Evolutionary conservation across 1,139 yeast genomes (phyloP), one percentile per base, ranked within the genome.

Genomic region (Suhomyces maxii): DNA sequence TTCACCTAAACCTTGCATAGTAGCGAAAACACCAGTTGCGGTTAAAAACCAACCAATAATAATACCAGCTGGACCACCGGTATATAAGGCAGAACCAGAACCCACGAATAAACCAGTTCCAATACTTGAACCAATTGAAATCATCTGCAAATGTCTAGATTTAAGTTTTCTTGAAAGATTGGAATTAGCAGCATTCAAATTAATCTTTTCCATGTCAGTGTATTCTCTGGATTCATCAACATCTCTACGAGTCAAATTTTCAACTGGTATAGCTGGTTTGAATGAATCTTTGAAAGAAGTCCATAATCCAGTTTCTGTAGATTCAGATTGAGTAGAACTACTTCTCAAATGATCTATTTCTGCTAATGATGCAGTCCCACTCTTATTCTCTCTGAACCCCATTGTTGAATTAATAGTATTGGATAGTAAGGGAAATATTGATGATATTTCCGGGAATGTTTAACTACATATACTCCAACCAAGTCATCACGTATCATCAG

Each of bases 31-130:
- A 25, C 58, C 56, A 7, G 59, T 56, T 3, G 60, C 56, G 8
- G 55, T 58, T 42, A 58, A 41, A 8, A 45, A 40, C 61, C 61
- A 59, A 8, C 56, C 91, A 35, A 89, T 71, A 39, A 89, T 69
- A 39, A 89, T 68, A 39, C 87, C 85, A 0, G 82, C 89, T 1
- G 96, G 90, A 2, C 96, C 96, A 47, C 91, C 95, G 41, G 70
- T 65, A 37, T 58, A 52, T 52, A 74, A 63, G 18, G 76, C 76
- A 23, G 59, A 51, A 10, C 65, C 66, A 12, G 64, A 56, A 37
- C 66, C 66, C 12, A 62, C 58, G 42, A 62, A 62, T 42, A 84
- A 67, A 37, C 89, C 89, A 1, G 89, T 72, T 53, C 89, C 89
- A 34, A 83, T 77, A 47, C 83, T 74, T 37, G 86, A 85, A 41